Conservation (phyloP, 495 filamentous ascomycete genomes). For the Talaromyces borbonicus region DNA sequence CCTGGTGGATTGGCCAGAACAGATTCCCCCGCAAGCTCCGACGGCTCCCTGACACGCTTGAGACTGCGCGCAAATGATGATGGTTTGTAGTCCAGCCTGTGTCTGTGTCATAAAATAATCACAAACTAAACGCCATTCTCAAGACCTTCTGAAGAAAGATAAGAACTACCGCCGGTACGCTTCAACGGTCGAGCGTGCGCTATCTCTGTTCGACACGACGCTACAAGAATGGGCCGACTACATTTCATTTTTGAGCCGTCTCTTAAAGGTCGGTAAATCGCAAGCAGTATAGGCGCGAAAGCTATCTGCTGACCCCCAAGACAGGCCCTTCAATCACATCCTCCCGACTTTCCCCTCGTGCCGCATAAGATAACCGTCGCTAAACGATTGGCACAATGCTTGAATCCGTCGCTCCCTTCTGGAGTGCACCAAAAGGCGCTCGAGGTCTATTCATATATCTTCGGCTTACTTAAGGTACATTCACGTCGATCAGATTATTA, state of each 20-base stretch:
- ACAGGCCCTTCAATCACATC: slow-evolving; percentile 88
- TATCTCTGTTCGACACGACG: slow-evolving; percentile 84
- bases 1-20: slow-evolving; percentile 53
- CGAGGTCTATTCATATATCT: slow-evolving; percentile 87
- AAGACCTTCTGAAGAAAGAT: slow-evolving; percentile 69
- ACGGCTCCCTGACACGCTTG: slow-evolving; percentile 57
- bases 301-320: no score
- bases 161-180: slow-evolving; percentile 89
- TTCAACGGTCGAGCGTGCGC: slow-evolving; percentile 72
- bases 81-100: slow-evolving; percentile 30
- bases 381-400: slow-evolving; percentile 86
- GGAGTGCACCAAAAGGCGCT: slow-evolving; percentile 98
- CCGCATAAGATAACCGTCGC: slow-evolving; percentile 79
- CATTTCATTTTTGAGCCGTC: slow-evolving; percentile 86
- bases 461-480: slow-evolving; percentile 38
- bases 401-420: slow-evolving; percentile 86
- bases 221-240: slow-evolving; percentile 99
- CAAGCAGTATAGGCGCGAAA: no score
- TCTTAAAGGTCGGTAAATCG: slow-evolving; percentile 84
- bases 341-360: slow-evolving; percentile 56
- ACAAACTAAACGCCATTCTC: slow-evolving; percentile 9
- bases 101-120: background rate
- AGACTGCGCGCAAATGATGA: slow-evolving; percentile 44
- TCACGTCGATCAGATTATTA: background rate
- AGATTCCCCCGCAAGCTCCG: slow-evolving; percentile 67